Base-by-base conservation (phyloP, 2,329 filamentous ascomycete species). In the Fusarium haematococcum region DNA sequence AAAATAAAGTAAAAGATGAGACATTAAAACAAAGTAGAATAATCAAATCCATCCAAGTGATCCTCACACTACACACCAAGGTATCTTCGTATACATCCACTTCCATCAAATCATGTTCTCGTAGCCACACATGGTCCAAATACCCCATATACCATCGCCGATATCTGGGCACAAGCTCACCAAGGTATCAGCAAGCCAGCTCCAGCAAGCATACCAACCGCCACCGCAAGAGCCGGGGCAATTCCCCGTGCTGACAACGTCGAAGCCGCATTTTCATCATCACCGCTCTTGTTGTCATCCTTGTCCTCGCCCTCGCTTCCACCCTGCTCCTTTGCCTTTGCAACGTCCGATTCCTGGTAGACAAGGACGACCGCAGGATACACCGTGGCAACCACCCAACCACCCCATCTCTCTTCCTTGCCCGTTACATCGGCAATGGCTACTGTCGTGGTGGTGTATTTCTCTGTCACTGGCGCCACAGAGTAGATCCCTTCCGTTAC, bases 281-380 rank as follows among this genome's bases (percentile, higher is more conserved):
- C 54, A 0, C 39, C n/a, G 0, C 43, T 7, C 8, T 52, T 32
- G 20, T 13, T 6, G 7, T 45, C 23, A 50, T 6, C 13, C n/a
- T 43, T 32, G 13, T 30, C 41, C 11, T 54, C 30, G 32, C 7
- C 14, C 8, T 62, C 48, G 10, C 6, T 39, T 27, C 14, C 43
- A 20, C 64, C 54, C 3, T 27, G 56, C 18, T 48, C 58, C 6
- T 52, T 57, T 6, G 62, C 33, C 16, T 60, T 39, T 4, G 69
- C 64, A 10, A 64, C 20, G 50, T 79, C 76, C 1, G 59, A 50
- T n/a, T 65, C 57, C 35, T 75, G 52, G 41, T 69, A 68, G 5
- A 78, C 48, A 8, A 79, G 58, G 2, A 68, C 60, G 25, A 76
- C 63, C 7, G 62, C 75, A 6, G 74, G 72, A 9, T 74, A 14